Conservation (phyloP, 306 rosid genomes). For the Albizia julibrissin region DNA sequence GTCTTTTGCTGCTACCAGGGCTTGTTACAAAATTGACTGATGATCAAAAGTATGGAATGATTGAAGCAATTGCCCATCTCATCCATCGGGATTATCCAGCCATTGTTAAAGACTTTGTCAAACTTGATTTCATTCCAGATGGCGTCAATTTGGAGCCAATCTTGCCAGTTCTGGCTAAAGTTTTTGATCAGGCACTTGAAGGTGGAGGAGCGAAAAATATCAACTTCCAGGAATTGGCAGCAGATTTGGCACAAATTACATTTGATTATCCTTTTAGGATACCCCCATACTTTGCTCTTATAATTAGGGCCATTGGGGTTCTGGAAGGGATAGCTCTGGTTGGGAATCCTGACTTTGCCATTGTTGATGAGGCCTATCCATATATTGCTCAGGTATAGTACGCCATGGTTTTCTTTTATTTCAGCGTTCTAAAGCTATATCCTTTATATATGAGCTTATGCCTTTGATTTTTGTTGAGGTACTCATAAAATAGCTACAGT, state of each 20-base stretch:
- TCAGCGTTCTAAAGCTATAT: slow-evolving; percentile 20
- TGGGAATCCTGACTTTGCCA: slow-evolving; percentile 96
- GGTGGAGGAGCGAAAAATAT: slow-evolving; percentile 99
- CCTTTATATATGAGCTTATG: slow-evolving; percentile 2
- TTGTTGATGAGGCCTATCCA: slow-evolving; percentile 98
- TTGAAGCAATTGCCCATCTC: slow-evolving; percentile 96
- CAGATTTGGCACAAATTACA: slow-evolving; percentile 98
- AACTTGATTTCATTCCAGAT: slow-evolving; percentile 88
- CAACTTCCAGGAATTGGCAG: slow-evolving; percentile 96
- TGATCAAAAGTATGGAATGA: slow-evolving; percentile 99
- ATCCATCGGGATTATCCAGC: slow-evolving; percentile 95
- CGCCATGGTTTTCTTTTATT: background rate
- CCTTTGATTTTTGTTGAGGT: slow-evolving; percentile 1
- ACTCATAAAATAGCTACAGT: slow-evolving; percentile 5
- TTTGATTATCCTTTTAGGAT: slow-evolving; percentile 98
- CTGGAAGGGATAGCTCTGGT: slow-evolving; percentile 97
- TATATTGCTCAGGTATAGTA: slow-evolving; percentile 90
- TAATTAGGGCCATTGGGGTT: slow-evolving; percentile 97
- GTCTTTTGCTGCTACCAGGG: slow-evolving; percentile 58
- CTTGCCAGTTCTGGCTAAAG: slow-evolving; percentile 95
- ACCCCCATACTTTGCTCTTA: slow-evolving; percentile 98
- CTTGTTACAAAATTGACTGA: slow-evolving; percentile 96
- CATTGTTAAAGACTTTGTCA: slow-evolving; percentile 93
- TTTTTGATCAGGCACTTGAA: slow-evolving; percentile 98
- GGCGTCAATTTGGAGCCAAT: slow-evolving; percentile 96